phyloP scores from a whole-genome alignment of 768 basidiomycete species.

The Leccinum boreale region DNA sequence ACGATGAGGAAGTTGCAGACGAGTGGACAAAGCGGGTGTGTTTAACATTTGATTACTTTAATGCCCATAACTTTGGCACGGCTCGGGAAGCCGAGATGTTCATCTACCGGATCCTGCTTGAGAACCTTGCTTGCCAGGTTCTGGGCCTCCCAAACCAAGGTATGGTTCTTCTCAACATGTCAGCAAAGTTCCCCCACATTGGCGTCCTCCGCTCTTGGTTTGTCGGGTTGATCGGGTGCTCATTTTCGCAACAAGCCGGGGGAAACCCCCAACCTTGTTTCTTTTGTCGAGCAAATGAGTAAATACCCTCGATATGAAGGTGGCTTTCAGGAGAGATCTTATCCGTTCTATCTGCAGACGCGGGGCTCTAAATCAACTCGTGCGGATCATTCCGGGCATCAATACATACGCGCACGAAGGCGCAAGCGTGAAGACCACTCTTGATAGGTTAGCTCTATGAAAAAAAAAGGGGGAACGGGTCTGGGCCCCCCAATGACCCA shows the following conservation, averaged over 20 bases:
- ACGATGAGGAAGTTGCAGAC: not conserved
- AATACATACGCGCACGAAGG: constrained; percentile 6
- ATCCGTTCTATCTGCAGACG: constrained; percentile 24
- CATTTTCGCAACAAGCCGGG: constrained; percentile 9
- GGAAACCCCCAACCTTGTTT: constrained; percentile 20
- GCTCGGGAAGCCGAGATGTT: constrained; percentile 3
- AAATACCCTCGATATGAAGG: constrained; percentile 20
- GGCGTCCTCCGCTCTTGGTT: not conserved
- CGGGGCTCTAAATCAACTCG: constrained; percentile 13
- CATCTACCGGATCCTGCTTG: constrained; percentile 19
- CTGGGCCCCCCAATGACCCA: constrained; percentile 3
- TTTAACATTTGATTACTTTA: constrained; percentile 4
- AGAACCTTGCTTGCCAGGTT: constrained; percentile 15
- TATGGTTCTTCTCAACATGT: constrained; percentile 9
- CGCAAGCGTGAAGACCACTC: constrained; percentile 13
- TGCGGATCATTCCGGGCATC: constrained; percentile 29
- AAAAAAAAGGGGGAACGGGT: not conserved
- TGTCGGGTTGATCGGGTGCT: constrained; percentile 10
- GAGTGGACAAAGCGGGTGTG: not conserved
- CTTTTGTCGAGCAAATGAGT: constrained; percentile 11
- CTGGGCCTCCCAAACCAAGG: constrained; percentile 13
- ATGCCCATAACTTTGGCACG: constrained; percentile 3
- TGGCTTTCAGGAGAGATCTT: constrained; percentile 11
- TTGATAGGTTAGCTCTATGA: constrained; percentile 1
- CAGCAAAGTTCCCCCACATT: constrained; percentile 7